Percentiles rank a stretch among this genome's conserved stretches.
Conservation (phyloP, 2,329 filamentous ascomycete species). For the Cladosporium sp. region DNA sequence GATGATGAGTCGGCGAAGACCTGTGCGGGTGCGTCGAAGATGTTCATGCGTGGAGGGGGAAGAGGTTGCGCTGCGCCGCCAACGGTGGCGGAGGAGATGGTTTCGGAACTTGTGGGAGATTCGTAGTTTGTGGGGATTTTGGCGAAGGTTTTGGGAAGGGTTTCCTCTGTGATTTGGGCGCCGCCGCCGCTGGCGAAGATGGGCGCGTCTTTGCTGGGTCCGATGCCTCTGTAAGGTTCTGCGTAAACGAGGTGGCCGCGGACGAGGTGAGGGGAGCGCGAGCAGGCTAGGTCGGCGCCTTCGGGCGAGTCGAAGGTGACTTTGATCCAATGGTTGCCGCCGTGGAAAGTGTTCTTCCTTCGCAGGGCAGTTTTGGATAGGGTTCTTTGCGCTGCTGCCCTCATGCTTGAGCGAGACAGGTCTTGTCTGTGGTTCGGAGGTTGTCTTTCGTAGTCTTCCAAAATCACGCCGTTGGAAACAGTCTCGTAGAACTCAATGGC, state of each 20-base stretch:
- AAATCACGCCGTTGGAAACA: conserved; percentile 73
- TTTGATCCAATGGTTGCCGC: conserved; percentile 84
- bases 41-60: conserved; percentile 4
- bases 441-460: conserved; percentile 87
- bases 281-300: conserved; percentile 46
- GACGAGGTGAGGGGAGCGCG: conserved; percentile 44
- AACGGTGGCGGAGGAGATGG: conserved; percentile 7
- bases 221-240: conserved; percentile 43
- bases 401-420: conserved; percentile 67
- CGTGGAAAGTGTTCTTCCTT: conserved; percentile 75
- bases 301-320: conserved; percentile 49
- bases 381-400: conserved; percentile 63
- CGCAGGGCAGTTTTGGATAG: conserved; percentile 69
- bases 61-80: conserved; percentile 1
- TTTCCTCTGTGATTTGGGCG: conserved; percentile 25
- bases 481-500: conserved; percentile 85
- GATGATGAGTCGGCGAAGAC: neutral
- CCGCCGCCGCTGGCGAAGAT: conserved; percentile 37
- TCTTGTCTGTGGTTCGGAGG: conserved; percentile 67
- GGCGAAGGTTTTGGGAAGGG: conserved; percentile 28
- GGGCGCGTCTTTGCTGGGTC: conserved; percentile 40
- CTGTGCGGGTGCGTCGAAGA: conserved; percentile 1
- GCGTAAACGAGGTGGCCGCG: conserved; percentile 46
- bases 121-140: conserved; percentile 27
- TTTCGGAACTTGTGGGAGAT: conserved; percentile 33